Evolutionary conservation across 2,329 filamentous ascomycete species (phyloP), one percentile per base, ranked within the genome.

Genomic region (Alternaria panax): DNA sequence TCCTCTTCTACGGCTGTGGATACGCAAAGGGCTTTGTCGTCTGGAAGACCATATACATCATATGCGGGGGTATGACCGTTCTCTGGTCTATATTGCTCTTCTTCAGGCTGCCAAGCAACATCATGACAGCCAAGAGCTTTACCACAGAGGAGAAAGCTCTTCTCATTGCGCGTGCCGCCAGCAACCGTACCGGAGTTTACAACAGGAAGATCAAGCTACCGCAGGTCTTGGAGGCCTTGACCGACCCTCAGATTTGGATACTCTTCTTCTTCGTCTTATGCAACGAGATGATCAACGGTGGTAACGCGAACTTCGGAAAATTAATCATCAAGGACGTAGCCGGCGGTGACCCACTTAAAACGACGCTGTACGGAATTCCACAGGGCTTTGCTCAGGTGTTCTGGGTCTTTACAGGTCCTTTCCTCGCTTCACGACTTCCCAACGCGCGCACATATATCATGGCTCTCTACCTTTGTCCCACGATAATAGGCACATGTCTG

Each of bases 241-340:
- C 71, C 5, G 81, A 83, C 52, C 74, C 79, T 0, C 80, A 83
- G 64, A 76, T 83, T 7, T 82, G 80, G 80, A 70, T 82, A 1
- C 60, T 82, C 5, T 80, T 81, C 52, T 59, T 82, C 1, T 84
- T 80, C 53, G 79, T 79, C 3, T 72, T 87, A 0, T 71, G 85
- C 18, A 87, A 87, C 56, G 84, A 87, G 64, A 74, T 79, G 2
- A 80, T 86, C 62, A 87, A 81, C 48, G 83, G 83, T 3, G 85
- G 85, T 0, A 71, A 85, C 8, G 81, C 84, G 5, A 86, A 84
- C 63, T 87, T 87, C 62, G 81, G 83, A 38, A 86, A 84, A 54
- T 78, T 85, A 22, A 86, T 87, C 54, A 80, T 86, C 68, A 85
- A 86, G 56, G 80, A 82, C 1, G 72, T 85, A 2, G 80, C 80